A percentile compares a stretch with the other conserved stretches of the same genome.
phyloP scores from a whole-genome alignment of 306 rosid species.

The Gillenia trifoliata region DNA sequence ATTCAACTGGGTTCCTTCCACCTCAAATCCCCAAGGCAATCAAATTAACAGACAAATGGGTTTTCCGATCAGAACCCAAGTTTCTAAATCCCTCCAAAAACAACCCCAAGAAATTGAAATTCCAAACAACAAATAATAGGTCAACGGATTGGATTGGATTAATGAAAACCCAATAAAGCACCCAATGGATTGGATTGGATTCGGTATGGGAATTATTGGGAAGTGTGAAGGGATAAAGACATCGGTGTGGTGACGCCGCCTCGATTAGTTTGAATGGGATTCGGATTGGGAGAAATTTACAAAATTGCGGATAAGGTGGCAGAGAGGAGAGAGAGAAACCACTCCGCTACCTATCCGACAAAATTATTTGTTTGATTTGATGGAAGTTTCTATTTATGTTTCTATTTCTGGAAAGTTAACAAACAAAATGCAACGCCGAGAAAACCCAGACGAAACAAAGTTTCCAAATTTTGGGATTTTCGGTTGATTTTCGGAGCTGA shows the following conservation, averaged over 20 bases:
- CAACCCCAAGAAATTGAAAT: not conserved
- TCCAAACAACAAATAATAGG: not conserved
- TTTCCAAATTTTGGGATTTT: not conserved
- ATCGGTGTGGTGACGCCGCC: constrained; percentile 22
- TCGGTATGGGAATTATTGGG: constrained; percentile 7
- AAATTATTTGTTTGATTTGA: not conserved
- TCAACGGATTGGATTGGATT: not conserved
- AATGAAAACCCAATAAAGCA: not conserved
- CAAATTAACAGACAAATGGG: not conserved
- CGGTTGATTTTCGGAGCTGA: not conserved
- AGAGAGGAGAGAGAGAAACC: not conserved
- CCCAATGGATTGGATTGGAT: not conserved
- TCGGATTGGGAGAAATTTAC: not conserved
- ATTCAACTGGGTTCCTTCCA: not conserved
- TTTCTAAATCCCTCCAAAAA: not conserved
- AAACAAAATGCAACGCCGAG: not conserved
- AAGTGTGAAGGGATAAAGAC: constrained; percentile 36
- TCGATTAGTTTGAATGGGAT: not conserved
- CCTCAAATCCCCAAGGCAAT: not conserved
- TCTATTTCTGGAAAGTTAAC: not conserved
- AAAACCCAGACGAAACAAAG: not conserved
- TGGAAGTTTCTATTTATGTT: not conserved
- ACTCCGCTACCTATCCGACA: not conserved
- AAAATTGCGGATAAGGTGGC: not conserved
- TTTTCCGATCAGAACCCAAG: not conserved